Evolutionary conservation across 1,284 basidiomycete species (phyloP), one percentile per base, ranked within the genome.

Genomic region (Ustilago nuda): DNA sequence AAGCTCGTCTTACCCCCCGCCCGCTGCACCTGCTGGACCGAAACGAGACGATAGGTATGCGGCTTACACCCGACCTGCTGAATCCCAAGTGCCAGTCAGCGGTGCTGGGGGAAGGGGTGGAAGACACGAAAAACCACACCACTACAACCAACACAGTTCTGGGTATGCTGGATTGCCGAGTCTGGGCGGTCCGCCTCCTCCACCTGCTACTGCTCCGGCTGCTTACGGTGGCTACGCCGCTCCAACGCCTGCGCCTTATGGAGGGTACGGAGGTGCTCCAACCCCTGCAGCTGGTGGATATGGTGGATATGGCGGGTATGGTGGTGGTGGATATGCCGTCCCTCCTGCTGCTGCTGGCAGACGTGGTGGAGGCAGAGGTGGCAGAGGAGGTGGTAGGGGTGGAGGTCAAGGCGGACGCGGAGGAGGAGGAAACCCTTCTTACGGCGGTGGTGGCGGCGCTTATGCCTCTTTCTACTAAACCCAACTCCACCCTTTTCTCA

Each of bases 381-480:
- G 67, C 48, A 8, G 56, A 61, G 6, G 59, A n/a, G 54, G 59
- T 1, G 54, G 60, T 30, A n/a, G 67, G 5, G 50, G 62, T 30
- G 61, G 64, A 8, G 50, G 65, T 30, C 45, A 56, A 15, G 35
- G 37, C 32, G 57, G 57, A 23, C 45, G 56, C 39, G 62, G 61
- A 4, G 11, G 48, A 12, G 46, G 67, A 12, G 61, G 66, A 8
- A 8, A 30, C n/a, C 55, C 53, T n/a, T 59, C 55, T 3, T 65
- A 72, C 12, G 68, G 36, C 32, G 73, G 73, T 6, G 48, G 46
- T 27, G 72, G 73, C 8, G 73, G 73, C 2, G 62, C 73, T 11
- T 76, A 76, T 36, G 75, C 71, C 0, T 64, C 63, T 1, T 77
- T 76, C 61, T 74, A 70, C 61, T 73, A 23, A 58, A 48, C 66